These are phyloP conservation scores for Westerdykella aurantiaca DNA, from an alignment of 2,329 filamentous ascomycete species.

Conservation along the genomic window DNA sequence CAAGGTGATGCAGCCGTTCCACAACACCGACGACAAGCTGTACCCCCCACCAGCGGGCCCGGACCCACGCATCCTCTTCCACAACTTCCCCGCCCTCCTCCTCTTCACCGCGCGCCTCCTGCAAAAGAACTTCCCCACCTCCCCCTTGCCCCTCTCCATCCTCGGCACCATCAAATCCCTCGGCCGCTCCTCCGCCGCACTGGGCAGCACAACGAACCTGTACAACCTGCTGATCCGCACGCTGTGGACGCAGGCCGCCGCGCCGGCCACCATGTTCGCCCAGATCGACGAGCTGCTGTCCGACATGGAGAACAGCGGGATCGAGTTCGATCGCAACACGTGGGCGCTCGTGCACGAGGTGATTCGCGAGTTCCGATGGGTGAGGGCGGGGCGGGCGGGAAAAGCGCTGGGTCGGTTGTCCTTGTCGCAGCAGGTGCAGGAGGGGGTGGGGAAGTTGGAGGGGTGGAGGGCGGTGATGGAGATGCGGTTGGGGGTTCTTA, in stretches of 20 bases:
- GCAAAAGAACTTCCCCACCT: conserved; percentile 55
- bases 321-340: conserved; percentile 52
- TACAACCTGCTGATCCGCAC: conserved; percentile 62
- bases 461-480: conserved; percentile 27
- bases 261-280: conserved; percentile 43
- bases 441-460: conserved; percentile 25
- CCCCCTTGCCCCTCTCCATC: conserved; percentile 54
- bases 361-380: conserved; percentile 19
- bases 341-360: conserved; percentile 36
- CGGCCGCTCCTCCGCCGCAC: conserved; percentile 63
- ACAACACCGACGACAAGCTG: neutral
- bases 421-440: conserved; percentile 32
- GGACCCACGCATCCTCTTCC: conserved; percentile 55
- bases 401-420: conserved; percentile 26
- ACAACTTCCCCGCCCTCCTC: conserved; percentile 59
- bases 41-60: conserved; percentile 1
- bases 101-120: conserved; percentile 53
- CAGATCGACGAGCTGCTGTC: conserved; percentile 53
- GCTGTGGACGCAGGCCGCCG: conserved; percentile 56
- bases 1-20: neutral
- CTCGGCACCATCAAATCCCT: conserved; percentile 63
- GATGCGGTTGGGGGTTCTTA: conserved; percentile 20
- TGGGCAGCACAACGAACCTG: conserved; percentile 64
- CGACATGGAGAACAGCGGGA: conserved; percentile 61
- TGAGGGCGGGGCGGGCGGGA: conserved; percentile 21